Conservation (phyloP, 805 yeast genomes). For the Pichia scutulata region DNA sequence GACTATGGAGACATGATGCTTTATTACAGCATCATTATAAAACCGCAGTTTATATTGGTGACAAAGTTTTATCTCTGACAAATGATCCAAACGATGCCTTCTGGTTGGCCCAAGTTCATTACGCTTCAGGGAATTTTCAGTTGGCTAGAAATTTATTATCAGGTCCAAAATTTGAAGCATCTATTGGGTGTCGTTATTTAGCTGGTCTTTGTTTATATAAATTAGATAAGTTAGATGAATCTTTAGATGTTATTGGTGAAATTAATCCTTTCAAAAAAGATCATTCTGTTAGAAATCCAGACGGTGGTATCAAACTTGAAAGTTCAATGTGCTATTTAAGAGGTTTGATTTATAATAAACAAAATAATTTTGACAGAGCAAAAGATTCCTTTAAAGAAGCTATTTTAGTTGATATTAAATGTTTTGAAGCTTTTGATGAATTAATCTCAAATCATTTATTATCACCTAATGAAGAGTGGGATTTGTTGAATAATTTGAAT, state of each 20-base stretch:
- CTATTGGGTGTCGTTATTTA: slow-evolving; percentile 73
- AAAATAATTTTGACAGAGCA: slow-evolving; percentile 78
- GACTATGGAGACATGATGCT: slow-evolving; percentile 93
- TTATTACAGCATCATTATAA: slow-evolving; percentile 82
- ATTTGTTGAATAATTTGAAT: slow-evolving; percentile 52
- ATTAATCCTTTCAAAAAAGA: slow-evolving; percentile 55
- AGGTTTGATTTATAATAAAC: slow-evolving; percentile 76
- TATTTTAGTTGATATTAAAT: slow-evolving; percentile 76
- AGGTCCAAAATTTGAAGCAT: slow-evolving; percentile 45
- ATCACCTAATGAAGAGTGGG: slow-evolving; percentile 86
- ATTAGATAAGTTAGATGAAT: slow-evolving; percentile 78
- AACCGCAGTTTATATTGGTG: slow-evolving; percentile 88
- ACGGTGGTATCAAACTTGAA: slow-evolving; percentile 82
- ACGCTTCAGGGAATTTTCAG: slow-evolving; percentile 63
- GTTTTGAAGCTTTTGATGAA: slow-evolving; percentile 87
- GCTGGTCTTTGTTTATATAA: slow-evolving; percentile 69
- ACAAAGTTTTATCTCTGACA: slow-evolving; percentile 78
- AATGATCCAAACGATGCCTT: slow-evolving; percentile 89
- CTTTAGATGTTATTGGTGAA: slow-evolving; percentile 79
- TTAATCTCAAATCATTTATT: slow-evolving; percentile 63
- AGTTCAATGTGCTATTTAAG: slow-evolving; percentile 80
- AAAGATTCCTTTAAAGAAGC: slow-evolving; percentile 86
- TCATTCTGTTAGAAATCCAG: slow-evolving; percentile 37
- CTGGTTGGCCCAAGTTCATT: slow-evolving; percentile 91
- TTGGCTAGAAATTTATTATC: slow-evolving; percentile 69